phyloP scores from a whole-genome alignment of 305 asterid genomes.

The Fraxinus sp. region DNA sequence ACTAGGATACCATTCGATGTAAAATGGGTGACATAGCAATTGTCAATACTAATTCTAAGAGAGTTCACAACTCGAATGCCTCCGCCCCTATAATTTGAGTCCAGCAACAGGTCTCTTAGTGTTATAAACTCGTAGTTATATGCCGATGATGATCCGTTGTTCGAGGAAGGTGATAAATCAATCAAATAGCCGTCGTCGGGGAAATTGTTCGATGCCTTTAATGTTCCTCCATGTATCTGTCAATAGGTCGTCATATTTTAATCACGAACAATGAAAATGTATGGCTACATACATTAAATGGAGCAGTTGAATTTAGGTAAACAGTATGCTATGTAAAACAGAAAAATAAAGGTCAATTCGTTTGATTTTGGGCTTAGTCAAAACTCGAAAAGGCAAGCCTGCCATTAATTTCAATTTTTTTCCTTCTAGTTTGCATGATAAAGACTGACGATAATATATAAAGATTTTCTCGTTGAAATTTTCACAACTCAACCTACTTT shows the following conservation, averaged over 20 bases:
- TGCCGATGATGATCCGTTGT: slow-evolving; percentile 12
- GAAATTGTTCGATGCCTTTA: slow-evolving; percentile 66
- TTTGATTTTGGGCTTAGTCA: not conserved
- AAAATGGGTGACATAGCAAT: slow-evolving; percentile 75
- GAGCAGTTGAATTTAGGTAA: not conserved
- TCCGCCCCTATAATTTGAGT: slow-evolving; percentile 70
- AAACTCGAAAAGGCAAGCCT: not conserved
- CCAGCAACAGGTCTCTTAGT: slow-evolving; percentile 60
- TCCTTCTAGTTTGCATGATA: not conserved
- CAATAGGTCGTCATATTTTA: not conserved
- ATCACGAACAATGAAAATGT: not conserved
- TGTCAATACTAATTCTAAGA: slow-evolving; percentile 70
- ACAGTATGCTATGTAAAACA: not conserved
- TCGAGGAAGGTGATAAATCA: slow-evolving; percentile 57
- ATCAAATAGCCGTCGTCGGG: slow-evolving; percentile 58
- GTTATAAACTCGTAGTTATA: slow-evolving; percentile 72
- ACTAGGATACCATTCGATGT: slow-evolving; percentile 63
- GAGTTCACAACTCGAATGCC: slow-evolving; percentile 67
- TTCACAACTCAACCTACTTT: not conserved
- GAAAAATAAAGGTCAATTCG: not conserved
- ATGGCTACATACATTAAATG: not conserved
- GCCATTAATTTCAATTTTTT: not conserved
- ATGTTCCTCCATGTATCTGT: slow-evolving; percentile 86
- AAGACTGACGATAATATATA: not conserved
- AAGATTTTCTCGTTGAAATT: not conserved